Evolutionary conservation across 2,329 filamentous ascomycete species (phyloP).

Genomic region (Ascosphaera acerosa): DNA sequence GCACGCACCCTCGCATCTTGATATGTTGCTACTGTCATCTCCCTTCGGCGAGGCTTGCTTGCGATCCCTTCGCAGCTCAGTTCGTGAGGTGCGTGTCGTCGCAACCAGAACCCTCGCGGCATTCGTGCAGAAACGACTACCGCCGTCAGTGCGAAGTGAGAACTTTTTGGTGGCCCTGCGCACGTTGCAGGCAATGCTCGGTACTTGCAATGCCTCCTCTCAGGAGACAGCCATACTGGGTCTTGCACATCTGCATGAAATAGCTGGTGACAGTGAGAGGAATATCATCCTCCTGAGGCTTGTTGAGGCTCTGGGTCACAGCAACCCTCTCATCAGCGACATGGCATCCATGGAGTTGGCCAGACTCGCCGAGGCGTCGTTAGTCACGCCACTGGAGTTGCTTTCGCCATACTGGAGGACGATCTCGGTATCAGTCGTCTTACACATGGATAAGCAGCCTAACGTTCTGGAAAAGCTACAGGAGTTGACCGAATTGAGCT

Average conservation of each 20-base stretch:
- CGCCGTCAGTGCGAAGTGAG: constrained; percentile 24
- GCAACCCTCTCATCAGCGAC: constrained; percentile 52
- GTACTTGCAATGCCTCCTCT: constrained; percentile 38
- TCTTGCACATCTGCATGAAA: constrained; percentile 16
- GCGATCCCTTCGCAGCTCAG: constrained; percentile 54
- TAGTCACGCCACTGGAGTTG: constrained; percentile 37
- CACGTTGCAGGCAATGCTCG: constrained; percentile 45
- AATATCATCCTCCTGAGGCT: constrained; percentile 66
- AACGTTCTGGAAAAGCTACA: constrained; percentile 59
- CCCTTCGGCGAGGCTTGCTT: constrained; percentile 56
- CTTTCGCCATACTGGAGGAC: constrained; percentile 77
- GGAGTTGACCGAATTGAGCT: constrained; percentile 51
- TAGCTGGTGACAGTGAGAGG: constrained; percentile 56
- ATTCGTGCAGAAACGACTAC: constrained; percentile 32
- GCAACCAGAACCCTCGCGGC: constrained; percentile 41
- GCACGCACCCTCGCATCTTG: constrained; percentile 48
- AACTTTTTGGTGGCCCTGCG: constrained; percentile 48
- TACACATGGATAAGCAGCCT: constrained; percentile 56
- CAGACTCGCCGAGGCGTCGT: constrained; percentile 40
- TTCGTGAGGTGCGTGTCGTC: constrained; percentile 61
- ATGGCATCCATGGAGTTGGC: constrained; percentile 61
- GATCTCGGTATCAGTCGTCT: constrained; percentile 57
- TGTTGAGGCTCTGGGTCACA: constrained; percentile 65
- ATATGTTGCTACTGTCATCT: constrained; percentile 46
- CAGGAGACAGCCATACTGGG: constrained; percentile 69